Conservation (phyloP, 2,329 filamentous ascomycete species). For the Alternaria brassicae region DNA sequence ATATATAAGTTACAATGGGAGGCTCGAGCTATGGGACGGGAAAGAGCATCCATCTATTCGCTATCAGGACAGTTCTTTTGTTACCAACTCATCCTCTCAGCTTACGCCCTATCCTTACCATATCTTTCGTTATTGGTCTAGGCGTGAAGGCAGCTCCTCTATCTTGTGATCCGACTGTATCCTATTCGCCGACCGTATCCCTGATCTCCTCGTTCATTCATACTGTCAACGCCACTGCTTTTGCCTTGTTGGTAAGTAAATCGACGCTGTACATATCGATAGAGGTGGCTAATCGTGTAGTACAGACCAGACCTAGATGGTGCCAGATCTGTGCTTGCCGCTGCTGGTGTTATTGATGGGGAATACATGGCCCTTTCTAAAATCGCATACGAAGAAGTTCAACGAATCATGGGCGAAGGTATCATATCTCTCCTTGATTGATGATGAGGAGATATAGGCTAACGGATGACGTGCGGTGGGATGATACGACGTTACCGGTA, state of each 20-base stretch:
- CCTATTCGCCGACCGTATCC: not conserved
- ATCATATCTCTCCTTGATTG: not conserved
- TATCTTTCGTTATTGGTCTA: not conserved
- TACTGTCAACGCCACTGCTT: not conserved
- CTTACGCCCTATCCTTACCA: not conserved
- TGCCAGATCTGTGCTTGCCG: not conserved
- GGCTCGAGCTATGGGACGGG: not conserved
- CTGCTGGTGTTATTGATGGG: not conserved
- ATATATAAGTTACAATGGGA: not conserved
- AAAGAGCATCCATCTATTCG: not conserved
- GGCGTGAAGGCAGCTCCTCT: not conserved
- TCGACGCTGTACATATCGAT: not conserved
- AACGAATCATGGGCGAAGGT: not conserved
- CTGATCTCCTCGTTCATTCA: not conserved
- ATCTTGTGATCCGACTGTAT: not conserved
- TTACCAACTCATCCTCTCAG: not conserved
- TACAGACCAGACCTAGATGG: not conserved
- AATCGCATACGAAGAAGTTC: not conserved
- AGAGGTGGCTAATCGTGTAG: not conserved
- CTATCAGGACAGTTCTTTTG: not conserved
- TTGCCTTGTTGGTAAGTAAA: not conserved
- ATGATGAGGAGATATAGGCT: not conserved
- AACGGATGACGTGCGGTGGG: not conserved
- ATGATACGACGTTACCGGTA: not conserved
- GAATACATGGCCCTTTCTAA: not conserved